Percentiles rank a stretch among this genome's conserved stretches.
phyloP scores from a whole-genome alignment of 129 eudicot species.

The Chrysanthemum makinoi region DNA sequence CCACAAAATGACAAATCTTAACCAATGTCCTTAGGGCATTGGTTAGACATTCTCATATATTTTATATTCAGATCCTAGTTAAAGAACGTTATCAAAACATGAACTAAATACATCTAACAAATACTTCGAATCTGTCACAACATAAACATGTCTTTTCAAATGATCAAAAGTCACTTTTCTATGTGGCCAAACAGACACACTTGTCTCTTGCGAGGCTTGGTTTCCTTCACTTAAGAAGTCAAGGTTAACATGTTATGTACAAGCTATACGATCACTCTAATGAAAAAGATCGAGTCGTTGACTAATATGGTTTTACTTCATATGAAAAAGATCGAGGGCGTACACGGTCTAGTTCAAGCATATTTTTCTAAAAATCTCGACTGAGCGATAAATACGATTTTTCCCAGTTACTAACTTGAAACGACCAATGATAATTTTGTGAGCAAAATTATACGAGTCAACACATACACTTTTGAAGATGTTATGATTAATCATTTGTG shows the following conservation, averaged over 20 bases:
- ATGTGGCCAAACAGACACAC: background rate
- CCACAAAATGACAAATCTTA: no score
- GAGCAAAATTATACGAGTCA: background rate
- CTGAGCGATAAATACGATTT: background rate
- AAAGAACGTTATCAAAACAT: no score
- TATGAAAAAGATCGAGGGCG: no score
- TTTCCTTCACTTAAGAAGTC: background rate
- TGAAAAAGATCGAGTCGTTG: background rate
- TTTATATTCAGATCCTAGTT: background rate
- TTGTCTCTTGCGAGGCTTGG: background rate
- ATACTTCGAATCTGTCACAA: background rate
- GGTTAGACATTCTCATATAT: no score
- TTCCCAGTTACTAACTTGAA: no score
- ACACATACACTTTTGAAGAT: conserved; percentile 9
- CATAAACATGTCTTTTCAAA: background rate
- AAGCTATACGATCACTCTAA: background rate
- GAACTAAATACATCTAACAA: no score
- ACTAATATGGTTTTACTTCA: no score
- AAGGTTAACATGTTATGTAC: background rate
- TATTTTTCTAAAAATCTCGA: background rate
- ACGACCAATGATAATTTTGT: no score
- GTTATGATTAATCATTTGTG: background rate
- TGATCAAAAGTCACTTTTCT: background rate
- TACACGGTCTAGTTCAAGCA: no score
- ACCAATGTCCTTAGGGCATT: no score